Conservation (phyloP, 140 eudicot species). For the Oenanthe javanica region DNA sequence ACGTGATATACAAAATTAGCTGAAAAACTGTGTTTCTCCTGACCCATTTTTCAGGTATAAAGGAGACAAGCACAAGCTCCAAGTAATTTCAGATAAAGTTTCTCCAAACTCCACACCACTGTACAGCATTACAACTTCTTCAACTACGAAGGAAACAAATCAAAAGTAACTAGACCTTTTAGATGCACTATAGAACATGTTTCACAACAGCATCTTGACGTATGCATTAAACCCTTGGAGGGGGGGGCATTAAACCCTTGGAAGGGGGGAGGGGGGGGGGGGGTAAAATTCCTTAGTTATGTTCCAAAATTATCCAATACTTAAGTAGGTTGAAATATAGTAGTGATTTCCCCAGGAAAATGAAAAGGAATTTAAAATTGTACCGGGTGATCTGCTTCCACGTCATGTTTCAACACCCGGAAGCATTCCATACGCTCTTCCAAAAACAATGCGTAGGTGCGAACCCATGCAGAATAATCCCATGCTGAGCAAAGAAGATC, state of each 20-base stretch:
- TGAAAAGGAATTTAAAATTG: neutral
- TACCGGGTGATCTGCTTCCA: constrained; percentile 45
- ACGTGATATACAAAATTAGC: neutral
- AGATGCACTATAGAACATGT: neutral
- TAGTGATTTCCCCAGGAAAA: neutral
- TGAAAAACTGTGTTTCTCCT: neutral
- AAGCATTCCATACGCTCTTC: constrained; percentile 63
- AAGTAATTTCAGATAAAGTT: neutral
- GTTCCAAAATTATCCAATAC: neutral
- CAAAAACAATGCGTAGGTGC: constrained; percentile 49
- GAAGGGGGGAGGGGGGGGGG: neutral
- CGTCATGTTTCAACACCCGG: constrained; percentile 45
- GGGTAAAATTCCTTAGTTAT: neutral
- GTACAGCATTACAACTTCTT: neutral
- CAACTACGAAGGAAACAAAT: neutral
- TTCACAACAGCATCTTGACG: neutral
- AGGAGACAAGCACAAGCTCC: neutral
- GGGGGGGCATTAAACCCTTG: neutral
- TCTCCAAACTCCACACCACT: no score
- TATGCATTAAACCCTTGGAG: neutral
- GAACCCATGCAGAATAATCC: constrained; percentile 67
- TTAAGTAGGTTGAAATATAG: neutral
- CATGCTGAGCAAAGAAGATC: constrained; percentile 40
- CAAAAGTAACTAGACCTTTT: neutral
- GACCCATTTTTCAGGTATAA: neutral